Conservation (phyloP, 805 yeast genomes). For the Debaryomyces maramus region DNA sequence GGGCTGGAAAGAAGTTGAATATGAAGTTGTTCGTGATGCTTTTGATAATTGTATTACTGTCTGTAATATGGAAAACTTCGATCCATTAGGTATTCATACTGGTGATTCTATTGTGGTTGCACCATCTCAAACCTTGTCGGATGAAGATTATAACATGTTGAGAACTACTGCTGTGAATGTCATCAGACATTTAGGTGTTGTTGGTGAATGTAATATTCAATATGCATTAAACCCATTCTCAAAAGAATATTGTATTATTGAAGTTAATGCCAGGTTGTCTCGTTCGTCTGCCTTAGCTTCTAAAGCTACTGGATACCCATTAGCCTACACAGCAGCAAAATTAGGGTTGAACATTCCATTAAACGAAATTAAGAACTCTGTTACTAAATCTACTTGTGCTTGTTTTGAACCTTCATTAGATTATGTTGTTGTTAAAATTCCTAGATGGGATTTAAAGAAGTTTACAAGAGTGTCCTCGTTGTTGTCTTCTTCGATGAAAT, state of each 20-base stretch:
- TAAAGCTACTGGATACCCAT: slow-evolving; percentile 97
- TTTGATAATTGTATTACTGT: slow-evolving; percentile 97
- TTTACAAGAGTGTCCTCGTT: slow-evolving; percentile 88
- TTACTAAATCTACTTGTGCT: slow-evolving; percentile 90
- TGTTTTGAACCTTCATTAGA: slow-evolving; percentile 97
- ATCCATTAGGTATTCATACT: slow-evolving; percentile 97
- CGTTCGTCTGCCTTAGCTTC: slow-evolving; percentile 99
- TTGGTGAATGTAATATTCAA: slow-evolving; percentile 98
- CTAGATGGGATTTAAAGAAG: slow-evolving; percentile 98
- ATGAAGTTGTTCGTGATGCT: slow-evolving; percentile 97
- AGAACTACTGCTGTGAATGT: slow-evolving; percentile 97
- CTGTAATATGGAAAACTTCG: slow-evolving; percentile 98
- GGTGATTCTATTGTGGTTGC: slow-evolving; percentile 99
- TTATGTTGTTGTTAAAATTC: slow-evolving; percentile 95
- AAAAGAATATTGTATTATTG: slow-evolving; percentile 94
- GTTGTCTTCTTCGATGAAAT: slow-evolving; percentile 92
- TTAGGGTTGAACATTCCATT: slow-evolving; percentile 90
- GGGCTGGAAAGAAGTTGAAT: slow-evolving; percentile 99
- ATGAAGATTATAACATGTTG: slow-evolving; percentile 96
- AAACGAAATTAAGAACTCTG: slow-evolving; percentile 88
- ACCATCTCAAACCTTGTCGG: slow-evolving; percentile 95
- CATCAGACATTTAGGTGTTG: slow-evolving; percentile 96
- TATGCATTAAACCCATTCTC: slow-evolving; percentile 93
- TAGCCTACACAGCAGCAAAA: slow-evolving; percentile 97
- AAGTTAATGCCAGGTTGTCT: slow-evolving; percentile 95